These are phyloP conservation scores for Ceratonia siliqua DNA, from an alignment of 306 rosid genomes.

Conservation along the genomic window DNA sequence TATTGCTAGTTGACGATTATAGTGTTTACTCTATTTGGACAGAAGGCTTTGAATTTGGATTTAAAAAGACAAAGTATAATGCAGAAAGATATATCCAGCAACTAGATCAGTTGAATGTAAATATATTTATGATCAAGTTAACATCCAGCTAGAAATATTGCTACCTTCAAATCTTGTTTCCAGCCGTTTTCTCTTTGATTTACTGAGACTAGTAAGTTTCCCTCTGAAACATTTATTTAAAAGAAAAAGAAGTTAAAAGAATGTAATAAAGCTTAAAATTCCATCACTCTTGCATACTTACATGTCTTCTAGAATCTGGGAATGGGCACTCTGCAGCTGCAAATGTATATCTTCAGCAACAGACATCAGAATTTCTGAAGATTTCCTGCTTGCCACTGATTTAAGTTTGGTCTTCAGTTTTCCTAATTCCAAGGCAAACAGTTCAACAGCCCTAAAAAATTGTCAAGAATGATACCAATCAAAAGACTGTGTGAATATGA, in stretches of 20 bases:
- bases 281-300: conserved; percentile 46
- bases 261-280: conserved; percentile 29
- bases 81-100: conserved; percentile 16
- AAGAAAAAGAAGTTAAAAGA: conserved; percentile 23
- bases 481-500: conserved; percentile 1
- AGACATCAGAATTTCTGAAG: conserved; percentile 75
- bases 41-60: conserved; percentile 22
- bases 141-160: conserved; percentile 28
- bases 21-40: neutral
- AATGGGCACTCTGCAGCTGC: conserved; percentile 78
- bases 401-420: conserved; percentile 75
- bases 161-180: conserved; percentile 80
- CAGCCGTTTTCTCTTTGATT: conserved; percentile 71
- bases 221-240: conserved; percentile 58
- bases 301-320: conserved; percentile 77
- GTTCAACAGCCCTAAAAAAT: conserved; percentile 71
- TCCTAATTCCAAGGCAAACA: conserved; percentile 64
- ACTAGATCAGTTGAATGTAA: conserved; percentile 17
- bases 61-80: conserved; percentile 19
- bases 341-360: conserved; percentile 63
- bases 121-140: conserved; percentile 22
- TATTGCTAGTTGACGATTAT: neutral
- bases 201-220: conserved; percentile 57
- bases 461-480: conserved; percentile 30
- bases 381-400: conserved; percentile 56